These are phyloP conservation scores for Leishmania lainsoni DNA, from an alignment of 208 protist species.

Conservation along the genomic window DNA sequence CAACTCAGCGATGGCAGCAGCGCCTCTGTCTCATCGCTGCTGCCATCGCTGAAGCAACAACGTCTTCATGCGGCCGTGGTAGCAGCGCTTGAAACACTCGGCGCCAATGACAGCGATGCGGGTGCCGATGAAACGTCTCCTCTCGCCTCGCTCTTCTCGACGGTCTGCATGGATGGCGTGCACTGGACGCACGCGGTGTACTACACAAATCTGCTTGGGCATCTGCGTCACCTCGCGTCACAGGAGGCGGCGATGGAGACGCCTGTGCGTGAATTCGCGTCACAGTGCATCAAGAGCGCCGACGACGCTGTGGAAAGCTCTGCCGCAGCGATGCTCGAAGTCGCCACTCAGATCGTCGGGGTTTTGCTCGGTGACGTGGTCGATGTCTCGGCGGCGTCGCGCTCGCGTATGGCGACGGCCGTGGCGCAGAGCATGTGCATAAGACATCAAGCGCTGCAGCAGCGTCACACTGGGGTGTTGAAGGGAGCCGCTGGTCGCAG, in stretches of 20 bases:
- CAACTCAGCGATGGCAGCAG: background rate
- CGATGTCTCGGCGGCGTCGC: conserved; percentile 25
- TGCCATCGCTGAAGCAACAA: conserved; percentile 8
- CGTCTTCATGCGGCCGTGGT: conserved; percentile 21
- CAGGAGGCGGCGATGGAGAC: background rate
- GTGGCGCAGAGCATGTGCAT: conserved; percentile 35
- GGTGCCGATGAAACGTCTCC: background rate
- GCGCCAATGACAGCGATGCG: background rate
- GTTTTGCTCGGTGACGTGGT: conserved; percentile 22
- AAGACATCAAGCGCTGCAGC: conserved; percentile 10
- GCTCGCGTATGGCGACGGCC: conserved; percentile 32
- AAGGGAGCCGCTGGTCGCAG: background rate
- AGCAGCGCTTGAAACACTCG: conserved; percentile 26
- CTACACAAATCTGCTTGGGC: conserved; percentile 26
- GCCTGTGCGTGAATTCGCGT: conserved; percentile 17
- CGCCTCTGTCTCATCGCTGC: background rate
- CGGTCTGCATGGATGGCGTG: conserved; percentile 31
- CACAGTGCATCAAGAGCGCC: conserved; percentile 15
- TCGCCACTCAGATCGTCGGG: conserved; percentile 25
- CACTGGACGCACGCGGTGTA: conserved; percentile 46
- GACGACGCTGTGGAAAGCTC: conserved; percentile 18
- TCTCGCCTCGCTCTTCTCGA: conserved; percentile 29
- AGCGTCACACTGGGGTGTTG: background rate
- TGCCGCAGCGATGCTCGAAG: conserved; percentile 34
- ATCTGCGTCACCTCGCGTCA: conserved; percentile 23